Evolutionary conservation across 2,329 filamentous ascomycete species (phyloP).

Genomic region (Graphium sp.): DNA sequence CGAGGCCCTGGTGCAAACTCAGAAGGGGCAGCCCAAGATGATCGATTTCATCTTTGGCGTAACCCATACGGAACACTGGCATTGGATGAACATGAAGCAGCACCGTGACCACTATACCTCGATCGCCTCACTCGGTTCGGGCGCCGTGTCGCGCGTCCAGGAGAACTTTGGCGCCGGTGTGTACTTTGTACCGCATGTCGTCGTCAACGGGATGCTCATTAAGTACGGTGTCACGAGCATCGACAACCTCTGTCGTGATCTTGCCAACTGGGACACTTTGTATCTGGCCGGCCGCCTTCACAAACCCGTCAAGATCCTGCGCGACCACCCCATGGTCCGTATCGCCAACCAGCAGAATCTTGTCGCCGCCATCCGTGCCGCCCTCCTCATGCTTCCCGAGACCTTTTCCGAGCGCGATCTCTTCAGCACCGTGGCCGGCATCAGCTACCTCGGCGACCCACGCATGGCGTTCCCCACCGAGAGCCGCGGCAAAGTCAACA

Average conservation of each 20-base stretch:
- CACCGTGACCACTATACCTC: slow-evolving; percentile 87
- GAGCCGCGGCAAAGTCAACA: slow-evolving; percentile 79
- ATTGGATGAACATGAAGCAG: slow-evolving; percentile 77
- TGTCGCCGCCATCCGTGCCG: slow-evolving; percentile 76
- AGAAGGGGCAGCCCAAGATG: slow-evolving; percentile 83
- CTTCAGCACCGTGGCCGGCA: slow-evolving; percentile 78
- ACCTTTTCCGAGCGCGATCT: slow-evolving; percentile 75
- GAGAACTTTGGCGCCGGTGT: slow-evolving; percentile 82
- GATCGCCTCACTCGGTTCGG: slow-evolving; percentile 69
- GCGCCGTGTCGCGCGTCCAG: slow-evolving; percentile 69
- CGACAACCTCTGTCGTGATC: slow-evolving; percentile 71
- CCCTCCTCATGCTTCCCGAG: slow-evolving; percentile 69
- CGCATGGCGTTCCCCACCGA: slow-evolving; percentile 85
- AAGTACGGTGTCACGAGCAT: slow-evolving; percentile 97
- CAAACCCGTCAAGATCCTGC: slow-evolving; percentile 94
- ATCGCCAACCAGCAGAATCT: slow-evolving; percentile 94
- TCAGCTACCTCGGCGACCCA: slow-evolving; percentile 93
- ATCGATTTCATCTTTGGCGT: slow-evolving; percentile 98
- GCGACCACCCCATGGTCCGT: slow-evolving; percentile 81
- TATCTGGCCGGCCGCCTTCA: slow-evolving; percentile 94
- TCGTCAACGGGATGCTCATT: slow-evolving; percentile 86
- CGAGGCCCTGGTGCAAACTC: slow-evolving; percentile 63
- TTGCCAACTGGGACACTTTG: slow-evolving; percentile 82
- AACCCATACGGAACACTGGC: slow-evolving; percentile 89
- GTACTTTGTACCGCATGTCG: slow-evolving; percentile 94